Base-by-base conservation (phyloP, 352 stramenopile species). In the Aphanomyces astaci region DNA sequence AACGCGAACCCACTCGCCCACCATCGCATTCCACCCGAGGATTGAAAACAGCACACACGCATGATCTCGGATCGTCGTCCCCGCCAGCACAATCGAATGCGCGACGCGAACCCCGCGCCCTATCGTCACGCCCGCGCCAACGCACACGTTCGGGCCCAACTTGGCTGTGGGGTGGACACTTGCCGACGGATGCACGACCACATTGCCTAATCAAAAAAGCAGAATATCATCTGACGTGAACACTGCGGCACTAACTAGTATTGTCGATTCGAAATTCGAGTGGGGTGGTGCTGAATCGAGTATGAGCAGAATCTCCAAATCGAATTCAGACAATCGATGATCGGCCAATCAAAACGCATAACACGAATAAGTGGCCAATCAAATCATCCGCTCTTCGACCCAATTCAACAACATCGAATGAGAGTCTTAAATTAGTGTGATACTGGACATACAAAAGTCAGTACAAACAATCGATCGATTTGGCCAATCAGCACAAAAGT, bases 11-110 rank as follows among this genome's bases (percentile, higher is more conserved):
- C 87, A 95, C 72, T 95, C 85, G 0, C 87, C 87, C 31, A 95
- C 78, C 59, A 89, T 94, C 11, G 85, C 94, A 63, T 95, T 95
- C 87, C 87, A 95, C 0, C 87, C 87, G 48, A 95, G 92, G 75
- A 95, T 82, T 24, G 82, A 74, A 52, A 95, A 95, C 53, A 95
- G 64, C 59, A 95, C 84, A 59, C 87, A 95, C 1, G 87, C 87
- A 49, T 94, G 86, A 66, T 94, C 86, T 72, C 93, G 92, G 69
- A 95, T 92, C 24, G 84, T 94, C 51, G 89, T 85, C 28, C 87
- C 87, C 59, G 92, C 87, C 52, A 95, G 77, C 72, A 95, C 89
- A 71, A 95, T 95, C 31, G 87, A 92, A 56, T 95, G 87, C 13
- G 87, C 87, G 31, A 95, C 81, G 45, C 87, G 83, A 30, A 82